phyloP scores from a whole-genome alignment of 768 basidiomycete species.

The Multifurca ochricompacta region DNA sequence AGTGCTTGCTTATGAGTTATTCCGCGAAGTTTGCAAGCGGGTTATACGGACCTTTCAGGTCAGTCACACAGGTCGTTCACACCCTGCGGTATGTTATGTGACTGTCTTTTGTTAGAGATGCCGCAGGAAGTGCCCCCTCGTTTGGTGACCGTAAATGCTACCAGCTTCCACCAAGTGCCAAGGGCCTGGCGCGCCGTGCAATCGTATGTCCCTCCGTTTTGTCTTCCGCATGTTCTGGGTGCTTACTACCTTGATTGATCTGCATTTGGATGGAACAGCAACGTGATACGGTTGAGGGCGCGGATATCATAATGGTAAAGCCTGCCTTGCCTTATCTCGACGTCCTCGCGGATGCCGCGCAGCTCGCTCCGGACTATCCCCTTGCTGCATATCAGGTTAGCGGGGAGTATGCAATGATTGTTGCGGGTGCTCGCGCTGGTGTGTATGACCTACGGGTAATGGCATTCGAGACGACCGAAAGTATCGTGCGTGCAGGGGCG shows the following conservation, averaged over 20 bases:
- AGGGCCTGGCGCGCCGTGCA: slow-evolving; percentile 87
- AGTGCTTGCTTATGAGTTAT: slow-evolving; percentile 91
- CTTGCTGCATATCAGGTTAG: slow-evolving; percentile 98
- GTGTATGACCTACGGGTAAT: slow-evolving; percentile 88
- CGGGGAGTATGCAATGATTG: slow-evolving; percentile 96
- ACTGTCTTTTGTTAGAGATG: slow-evolving; percentile 53
- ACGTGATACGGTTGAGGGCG: slow-evolving; percentile 86
- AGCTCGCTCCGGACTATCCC: slow-evolving; percentile 78
- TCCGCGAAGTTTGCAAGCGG: slow-evolving; percentile 96
- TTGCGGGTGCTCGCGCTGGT: slow-evolving; percentile 86
- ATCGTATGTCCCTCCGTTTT: slow-evolving; percentile 52
- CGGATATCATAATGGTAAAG: slow-evolving; percentile 99
- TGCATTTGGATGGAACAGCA: slow-evolving; percentile 38
- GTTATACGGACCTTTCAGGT: slow-evolving; percentile 96
- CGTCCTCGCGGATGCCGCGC: slow-evolving; percentile 81
- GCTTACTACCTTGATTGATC: background rate
- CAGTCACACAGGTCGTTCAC: slow-evolving; percentile 18
- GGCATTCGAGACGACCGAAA: slow-evolving; percentile 90
- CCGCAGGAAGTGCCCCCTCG: slow-evolving; percentile 92
- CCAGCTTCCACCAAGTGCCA: slow-evolving; percentile 83
- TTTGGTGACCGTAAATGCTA: slow-evolving; percentile 98
- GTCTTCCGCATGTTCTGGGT: background rate
- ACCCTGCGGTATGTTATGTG: background rate
- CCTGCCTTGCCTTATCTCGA: slow-evolving; percentile 95
- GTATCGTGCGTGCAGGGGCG: slow-evolving; percentile 87